Evolutionary conservation across 371 early-diverging fungal species (phyloP).

Genomic region (Syncephalastrum racemosum): DNA sequence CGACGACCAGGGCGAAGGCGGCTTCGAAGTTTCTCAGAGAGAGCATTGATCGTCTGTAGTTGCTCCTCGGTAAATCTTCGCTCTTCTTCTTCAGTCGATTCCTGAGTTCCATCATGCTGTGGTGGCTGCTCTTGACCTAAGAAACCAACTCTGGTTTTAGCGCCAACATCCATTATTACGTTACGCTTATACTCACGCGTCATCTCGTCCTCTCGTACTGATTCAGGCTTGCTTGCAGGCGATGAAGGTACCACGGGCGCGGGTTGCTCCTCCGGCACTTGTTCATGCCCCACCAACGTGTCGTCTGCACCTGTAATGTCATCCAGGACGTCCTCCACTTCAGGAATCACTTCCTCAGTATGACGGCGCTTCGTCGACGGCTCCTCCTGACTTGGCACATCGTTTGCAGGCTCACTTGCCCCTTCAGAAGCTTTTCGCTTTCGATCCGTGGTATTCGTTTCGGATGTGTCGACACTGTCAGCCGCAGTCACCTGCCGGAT

Average conservation of each 20-base stretch:
- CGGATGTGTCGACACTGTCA: not conserved
- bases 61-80: not conserved
- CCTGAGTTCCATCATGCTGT: not conserved
- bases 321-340: constrained; percentile 17
- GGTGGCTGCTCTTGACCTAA: constrained; percentile 5
- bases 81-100: constrained; percentile 4
- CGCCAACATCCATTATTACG: not conserved
- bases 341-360: constrained; percentile 10
- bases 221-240: not conserved
- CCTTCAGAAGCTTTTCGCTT: no score
- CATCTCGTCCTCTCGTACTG: not conserved
- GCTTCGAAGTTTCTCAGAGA: constrained; percentile 10
- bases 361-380: constrained; percentile 6
- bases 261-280: constrained; percentile 44
- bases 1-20: constrained; percentile 27
- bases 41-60: no score
- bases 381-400: not conserved
- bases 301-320: constrained; percentile 32
- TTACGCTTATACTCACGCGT: not conserved
- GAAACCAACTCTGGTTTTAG: not conserved
- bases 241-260: not conserved
- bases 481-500: constrained; percentile 3
- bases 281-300: constrained; percentile 38
- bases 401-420: no score
- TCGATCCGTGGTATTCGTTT: not conserved